A percentile compares a stretch with the other conserved stretches of the same genome.
These are phyloP conservation scores for Nicotiana noctiflora DNA, from an alignment of 257 asterid genomes.

Conservation along the genomic window DNA sequence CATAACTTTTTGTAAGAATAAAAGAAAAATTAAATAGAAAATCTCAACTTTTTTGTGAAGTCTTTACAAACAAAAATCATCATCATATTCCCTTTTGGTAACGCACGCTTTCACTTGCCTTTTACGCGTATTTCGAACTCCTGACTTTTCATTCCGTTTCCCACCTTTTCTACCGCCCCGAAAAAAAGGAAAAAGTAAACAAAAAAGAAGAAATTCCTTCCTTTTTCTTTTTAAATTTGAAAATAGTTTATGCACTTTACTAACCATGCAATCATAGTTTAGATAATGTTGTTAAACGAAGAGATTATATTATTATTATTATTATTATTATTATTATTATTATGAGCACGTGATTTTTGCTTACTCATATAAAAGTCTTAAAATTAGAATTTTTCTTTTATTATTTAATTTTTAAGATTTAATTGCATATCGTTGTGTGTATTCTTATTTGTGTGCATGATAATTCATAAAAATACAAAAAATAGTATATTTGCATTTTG, in stretches of 20 bases:
- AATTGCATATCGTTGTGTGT: too few species aligned
- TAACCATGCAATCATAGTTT: background rate
- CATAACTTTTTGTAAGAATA: slow-evolving; percentile 7
- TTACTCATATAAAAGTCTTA: too few species aligned
- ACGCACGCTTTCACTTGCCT: slow-evolving; percentile 93
- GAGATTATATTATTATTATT: too few species aligned
- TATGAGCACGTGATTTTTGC: too few species aligned
- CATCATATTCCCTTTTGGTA: slow-evolving; percentile 56
- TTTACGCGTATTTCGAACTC: slow-evolving; percentile 70
- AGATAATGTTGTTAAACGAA: background rate
- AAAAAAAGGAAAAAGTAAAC: too few species aligned
- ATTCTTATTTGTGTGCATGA: too few species aligned
- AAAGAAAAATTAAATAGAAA: background rate
- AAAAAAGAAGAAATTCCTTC: background rate
- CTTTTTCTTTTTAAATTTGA: background rate
- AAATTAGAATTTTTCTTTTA: too few species aligned
- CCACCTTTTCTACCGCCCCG: background rate
- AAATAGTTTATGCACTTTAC: background rate
- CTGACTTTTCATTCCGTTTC: slow-evolving; percentile 4
- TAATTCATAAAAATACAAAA: too few species aligned
- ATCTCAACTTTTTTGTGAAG: slow-evolving; percentile 31
- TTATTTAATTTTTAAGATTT: too few species aligned
- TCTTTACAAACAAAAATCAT: slow-evolving; percentile 45
- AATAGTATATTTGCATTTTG: too few species aligned
- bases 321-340: too few species aligned